Base-by-base conservation (phyloP, 192 early-diverging fungal species). In the Dispira simplex region DNA sequence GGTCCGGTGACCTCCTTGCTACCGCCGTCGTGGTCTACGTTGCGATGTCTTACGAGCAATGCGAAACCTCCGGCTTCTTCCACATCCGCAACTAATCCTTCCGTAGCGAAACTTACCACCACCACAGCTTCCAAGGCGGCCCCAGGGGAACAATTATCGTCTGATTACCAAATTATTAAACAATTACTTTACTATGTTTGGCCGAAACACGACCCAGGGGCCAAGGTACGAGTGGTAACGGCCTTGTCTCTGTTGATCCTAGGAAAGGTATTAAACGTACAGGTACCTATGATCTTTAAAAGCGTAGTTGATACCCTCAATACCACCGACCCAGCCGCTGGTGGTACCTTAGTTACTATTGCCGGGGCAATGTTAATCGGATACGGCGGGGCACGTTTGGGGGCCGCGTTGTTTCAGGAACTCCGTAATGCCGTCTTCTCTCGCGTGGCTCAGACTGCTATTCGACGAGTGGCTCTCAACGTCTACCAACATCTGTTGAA, bases 281-380 rank as follows among this genome's bases (percentile, higher is more conserved):
- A 90, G 68, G 92, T 99, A 44, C 97, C 97, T 0, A 87, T 95
- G 53, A 83, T 90, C 65, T 99, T 99, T 79, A 99, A 98, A 73
- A 71, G 88, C 58, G 81, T 90, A 44, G 83, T 99, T 43, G 95
- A 99, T 65, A 80, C 80, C 23, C 76, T 99, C 44, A 92, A 87
- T 65, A 64, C 82, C 51, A 77, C 85, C 39, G 76, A 85, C 28
- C 46, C 77, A 39, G 75, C 78, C 10, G 70, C 83, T 11, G 76
- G 77, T 16, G 77, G 83, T 28, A 77, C 85, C 8, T 73, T 93
- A 47, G 68, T 84, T 53, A 83, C 86, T 8, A 79, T 95, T 14
- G 89, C 85, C 26, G 94, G 92, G n/a, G 86, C 93, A n/a, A 83
- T 88, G 67, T 81, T 99, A 47, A 69, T 98, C 44, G 97, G 93